phyloP scores from a whole-genome alignment of 2,329 filamentous ascomycete species.

The Coleophoma cylindrospora region DNA sequence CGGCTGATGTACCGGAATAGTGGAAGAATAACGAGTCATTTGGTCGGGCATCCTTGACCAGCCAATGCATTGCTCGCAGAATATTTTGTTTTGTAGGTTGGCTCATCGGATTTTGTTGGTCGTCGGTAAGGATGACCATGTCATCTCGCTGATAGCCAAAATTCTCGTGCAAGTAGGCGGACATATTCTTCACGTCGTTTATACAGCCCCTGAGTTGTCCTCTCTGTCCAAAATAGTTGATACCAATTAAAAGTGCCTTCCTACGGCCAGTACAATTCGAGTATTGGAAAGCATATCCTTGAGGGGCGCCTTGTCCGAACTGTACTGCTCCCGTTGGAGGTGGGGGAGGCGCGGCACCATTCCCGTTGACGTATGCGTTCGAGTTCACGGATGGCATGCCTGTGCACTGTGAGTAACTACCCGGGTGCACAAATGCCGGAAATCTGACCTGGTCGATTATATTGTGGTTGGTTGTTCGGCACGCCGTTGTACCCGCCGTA shows the following conservation, averaged over 20 bases:
- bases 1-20: slow-evolving; percentile 67
- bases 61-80: slow-evolving; percentile 93
- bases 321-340: slow-evolving; percentile 64
- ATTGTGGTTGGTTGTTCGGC: slow-evolving; percentile 34
- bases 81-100: slow-evolving; percentile 96
- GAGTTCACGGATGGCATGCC: slow-evolving; percentile 38
- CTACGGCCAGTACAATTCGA: slow-evolving; percentile 83
- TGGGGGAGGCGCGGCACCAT: slow-evolving; percentile 54
- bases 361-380: slow-evolving; percentile 52
- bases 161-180: slow-evolving; percentile 77
- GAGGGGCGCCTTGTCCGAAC: slow-evolving; percentile 77
- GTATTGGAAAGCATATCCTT: slow-evolving; percentile 81
- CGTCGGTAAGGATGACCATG: slow-evolving; percentile 95
- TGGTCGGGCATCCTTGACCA: slow-evolving; percentile 86
- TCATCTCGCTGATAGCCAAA: slow-evolving; percentile 93
- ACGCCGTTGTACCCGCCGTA: slow-evolving; percentile 35
- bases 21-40: slow-evolving; percentile 98
- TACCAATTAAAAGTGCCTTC: slow-evolving; percentile 88
- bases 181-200: slow-evolving; percentile 98
- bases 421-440: slow-evolving; percentile 1
- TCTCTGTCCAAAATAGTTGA: slow-evolving; percentile 93
- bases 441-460: slow-evolving; percentile 42
- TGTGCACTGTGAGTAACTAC: slow-evolving; percentile 10
- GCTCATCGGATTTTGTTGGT: slow-evolving; percentile 96
- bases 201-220: slow-evolving; percentile 91